These are phyloP conservation scores for Pleoardoris graminearum DNA, from an alignment of 2,329 filamentous ascomycete genomes.

Conservation along the genomic window DNA sequence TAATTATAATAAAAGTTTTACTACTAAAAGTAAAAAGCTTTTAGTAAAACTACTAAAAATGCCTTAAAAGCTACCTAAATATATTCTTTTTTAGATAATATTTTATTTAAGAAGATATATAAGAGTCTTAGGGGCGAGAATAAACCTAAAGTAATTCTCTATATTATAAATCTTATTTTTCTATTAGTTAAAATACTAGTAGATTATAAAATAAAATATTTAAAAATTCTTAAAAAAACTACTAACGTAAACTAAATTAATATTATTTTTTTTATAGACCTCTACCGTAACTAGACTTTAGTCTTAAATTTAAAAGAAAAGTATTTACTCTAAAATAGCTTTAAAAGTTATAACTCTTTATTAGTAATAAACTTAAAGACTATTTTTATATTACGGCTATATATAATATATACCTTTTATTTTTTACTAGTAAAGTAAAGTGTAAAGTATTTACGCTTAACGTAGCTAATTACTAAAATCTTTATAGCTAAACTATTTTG, in stretches of 20 bases:
- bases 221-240: conserved; percentile 21
- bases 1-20: conserved; percentile 15
- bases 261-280: conserved; percentile 14
- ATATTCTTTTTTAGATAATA: conserved; percentile 22
- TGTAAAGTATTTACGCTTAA: conserved; percentile 43
- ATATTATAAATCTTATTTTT: conserved; percentile 21
- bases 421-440: conserved; percentile 56
- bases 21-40: conserved; percentile 16
- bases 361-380: conserved; percentile 30
- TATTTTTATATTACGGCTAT: conserved; percentile 51
- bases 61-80: conserved; percentile 13
- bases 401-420: conserved; percentile 55
- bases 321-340: conserved; percentile 17
- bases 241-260: conserved; percentile 20
- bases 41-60: conserved; percentile 17
- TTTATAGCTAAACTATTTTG: conserved; percentile 17
- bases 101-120: conserved; percentile 43
- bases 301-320: conserved; percentile 19
- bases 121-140: conserved; percentile 32
- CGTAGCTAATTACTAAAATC: conserved; percentile 33
- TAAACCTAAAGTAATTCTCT: conserved; percentile 20
- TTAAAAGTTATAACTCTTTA: conserved; percentile 20
- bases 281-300: conserved; percentile 18
- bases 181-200: neutral
- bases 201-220: conserved; percentile 5